Evolutionary conservation across 768 basidiomycete genomes (phyloP).

Genomic region (Plicaturopsis crispa): DNA sequence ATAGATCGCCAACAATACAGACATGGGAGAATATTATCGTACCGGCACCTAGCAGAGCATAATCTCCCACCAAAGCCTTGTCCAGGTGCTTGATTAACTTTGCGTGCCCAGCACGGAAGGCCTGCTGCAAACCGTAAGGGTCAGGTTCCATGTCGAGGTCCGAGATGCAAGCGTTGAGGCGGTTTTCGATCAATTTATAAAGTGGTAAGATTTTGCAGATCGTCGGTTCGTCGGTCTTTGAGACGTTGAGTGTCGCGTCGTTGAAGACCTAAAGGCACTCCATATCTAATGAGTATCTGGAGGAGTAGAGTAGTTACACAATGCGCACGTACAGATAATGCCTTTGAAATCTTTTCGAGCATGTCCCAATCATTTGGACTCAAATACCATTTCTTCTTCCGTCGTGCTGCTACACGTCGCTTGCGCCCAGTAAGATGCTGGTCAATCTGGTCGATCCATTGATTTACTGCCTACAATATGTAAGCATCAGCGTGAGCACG

Average conservation of each 20-base stretch:
- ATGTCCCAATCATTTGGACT: constrained; percentile 6
- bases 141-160: background rate
- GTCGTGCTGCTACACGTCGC: background rate
- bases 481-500: background rate
- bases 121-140: background rate
- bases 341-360: constrained; percentile 6
- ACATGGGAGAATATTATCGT: background rate
- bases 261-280: constrained; percentile 4
- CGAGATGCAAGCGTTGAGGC: background rate
- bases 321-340: background rate
- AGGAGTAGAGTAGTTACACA: background rate
- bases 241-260: constrained; percentile 8
- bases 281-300: background rate
- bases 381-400: constrained; percentile 10
- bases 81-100: constrained; percentile 7
- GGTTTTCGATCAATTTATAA: constrained; percentile 10
- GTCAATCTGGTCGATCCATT: constrained; percentile 2
- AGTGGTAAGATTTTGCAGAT: constrained; percentile 7
- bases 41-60: constrained; percentile 9
- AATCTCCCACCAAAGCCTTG: constrained; percentile 10
- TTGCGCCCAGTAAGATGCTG: constrained; percentile 4
- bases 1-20: background rate
- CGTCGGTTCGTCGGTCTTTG: constrained; percentile 7
- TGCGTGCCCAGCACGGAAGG: constrained; percentile 4
- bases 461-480: constrained; percentile 7